Conservation (phyloP, 768 basidiomycete species). For the Mycena rosella region DNA sequence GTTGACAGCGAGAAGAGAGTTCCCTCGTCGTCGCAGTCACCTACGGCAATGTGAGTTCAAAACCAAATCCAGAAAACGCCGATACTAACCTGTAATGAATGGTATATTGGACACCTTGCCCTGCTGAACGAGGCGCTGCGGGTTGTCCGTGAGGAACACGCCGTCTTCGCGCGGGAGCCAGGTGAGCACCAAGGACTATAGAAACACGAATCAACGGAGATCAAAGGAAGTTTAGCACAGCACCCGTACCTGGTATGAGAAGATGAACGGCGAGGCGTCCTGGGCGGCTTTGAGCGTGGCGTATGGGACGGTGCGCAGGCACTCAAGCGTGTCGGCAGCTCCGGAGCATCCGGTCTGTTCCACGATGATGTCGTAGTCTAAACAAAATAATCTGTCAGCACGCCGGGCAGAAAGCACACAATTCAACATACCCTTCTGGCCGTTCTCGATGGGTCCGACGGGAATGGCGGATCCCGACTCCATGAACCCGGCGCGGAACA, state of each 20-base stretch:
- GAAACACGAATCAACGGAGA: background rate
- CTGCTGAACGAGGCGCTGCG: conserved; percentile 56
- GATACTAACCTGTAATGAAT: conserved; percentile 62
- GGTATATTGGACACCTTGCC: conserved; percentile 63
- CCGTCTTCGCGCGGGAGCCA: conserved; percentile 69
- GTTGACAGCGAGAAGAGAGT: conserved; percentile 63
- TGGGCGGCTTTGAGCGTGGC: conserved; percentile 56
- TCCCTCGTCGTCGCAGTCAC: conserved; percentile 73
- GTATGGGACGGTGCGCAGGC: conserved; percentile 57
- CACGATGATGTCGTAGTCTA: conserved; percentile 59
- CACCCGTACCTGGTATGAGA: conserved; percentile 55
- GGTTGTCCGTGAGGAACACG: conserved; percentile 57
- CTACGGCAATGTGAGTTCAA: too few species aligned
- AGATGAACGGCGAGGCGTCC: conserved; percentile 56
- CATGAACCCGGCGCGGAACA: conserved; percentile 67
- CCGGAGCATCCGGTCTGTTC: conserved; percentile 54
- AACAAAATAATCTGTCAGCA: background rate
- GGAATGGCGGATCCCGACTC: conserved; percentile 63
- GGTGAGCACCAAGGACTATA: conserved; percentile 55
- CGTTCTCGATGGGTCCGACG: conserved; percentile 57
- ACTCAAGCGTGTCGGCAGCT: conserved; percentile 56
- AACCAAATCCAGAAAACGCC: too few species aligned
- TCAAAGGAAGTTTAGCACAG: background rate
- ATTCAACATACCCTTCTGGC: conserved; percentile 51
- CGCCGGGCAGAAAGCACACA: background rate